These are phyloP conservation scores for Globisporangium radiosum DNA, from an alignment of 352 stramenopile genomes.

Conservation along the genomic window DNA sequence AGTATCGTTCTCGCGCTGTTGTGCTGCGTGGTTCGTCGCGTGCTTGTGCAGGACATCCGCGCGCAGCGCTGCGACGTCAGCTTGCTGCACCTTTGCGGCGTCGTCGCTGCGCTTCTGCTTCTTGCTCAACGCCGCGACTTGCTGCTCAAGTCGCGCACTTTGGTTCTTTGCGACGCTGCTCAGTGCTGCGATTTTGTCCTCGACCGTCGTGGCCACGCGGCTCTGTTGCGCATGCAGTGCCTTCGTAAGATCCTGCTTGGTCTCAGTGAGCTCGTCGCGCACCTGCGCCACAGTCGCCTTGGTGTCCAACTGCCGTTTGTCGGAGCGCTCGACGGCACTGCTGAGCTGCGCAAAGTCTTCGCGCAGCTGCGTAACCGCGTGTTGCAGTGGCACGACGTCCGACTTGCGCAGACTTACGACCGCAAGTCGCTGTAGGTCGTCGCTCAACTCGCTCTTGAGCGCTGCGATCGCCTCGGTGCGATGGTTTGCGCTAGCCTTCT, in stretches of 20 bases:
- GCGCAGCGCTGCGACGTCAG: constrained; percentile 34
- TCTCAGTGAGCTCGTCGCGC: constrained; percentile 47
- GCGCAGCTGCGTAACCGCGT: constrained; percentile 50
- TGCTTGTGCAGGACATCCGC: constrained; percentile 26
- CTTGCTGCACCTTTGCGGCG: constrained; percentile 29
- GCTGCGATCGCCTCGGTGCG: constrained; percentile 39
- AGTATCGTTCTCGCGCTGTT: constrained; percentile 29
- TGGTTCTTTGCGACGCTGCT: constrained; percentile 34
- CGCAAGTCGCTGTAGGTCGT: constrained; percentile 56
- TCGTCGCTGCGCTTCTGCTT: constrained; percentile 62
- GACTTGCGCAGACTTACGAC: constrained; percentile 33
- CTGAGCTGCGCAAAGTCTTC: constrained; percentile 57
- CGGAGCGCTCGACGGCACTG: constrained; percentile 47
- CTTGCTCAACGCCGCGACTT: constrained; percentile 38
- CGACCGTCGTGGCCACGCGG: constrained; percentile 31
- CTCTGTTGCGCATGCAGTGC: constrained; percentile 44
- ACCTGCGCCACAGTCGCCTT: constrained; percentile 38
- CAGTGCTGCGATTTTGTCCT: constrained; percentile 52
- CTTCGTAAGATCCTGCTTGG: constrained; percentile 50
- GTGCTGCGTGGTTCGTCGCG: constrained; percentile 8
- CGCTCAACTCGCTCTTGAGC: constrained; percentile 49
- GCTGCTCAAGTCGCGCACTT: constrained; percentile 41
- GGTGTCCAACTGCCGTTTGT: constrained; percentile 52
- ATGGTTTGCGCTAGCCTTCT: constrained; percentile 45
- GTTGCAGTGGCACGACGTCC: constrained; percentile 47